phyloP scores from a whole-genome alignment of 306 rosid species.

The Boehmeria nivea region DNA sequence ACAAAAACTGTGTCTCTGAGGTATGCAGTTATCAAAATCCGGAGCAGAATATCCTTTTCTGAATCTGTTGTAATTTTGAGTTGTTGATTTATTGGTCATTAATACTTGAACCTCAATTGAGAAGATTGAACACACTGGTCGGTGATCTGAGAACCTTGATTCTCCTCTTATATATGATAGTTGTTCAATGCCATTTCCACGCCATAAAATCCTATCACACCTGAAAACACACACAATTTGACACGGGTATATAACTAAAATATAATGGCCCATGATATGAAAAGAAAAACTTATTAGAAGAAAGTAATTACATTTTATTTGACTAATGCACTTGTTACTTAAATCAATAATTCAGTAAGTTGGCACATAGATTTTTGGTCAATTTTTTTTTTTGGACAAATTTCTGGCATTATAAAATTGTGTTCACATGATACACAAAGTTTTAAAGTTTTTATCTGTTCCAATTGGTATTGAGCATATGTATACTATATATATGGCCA shows the following conservation, averaged over 20 bases:
- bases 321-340: too few relatives aligned
- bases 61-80: conserved; percentile 48
- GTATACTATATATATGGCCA: too few relatives aligned
- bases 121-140: conserved; percentile 75
- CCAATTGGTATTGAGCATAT: too few relatives aligned
- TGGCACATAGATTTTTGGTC: too few relatives aligned
- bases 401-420: too few relatives aligned
- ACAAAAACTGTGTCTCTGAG: conserved; percentile 76
- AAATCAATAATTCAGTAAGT: too few relatives aligned
- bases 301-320: too few relatives aligned
- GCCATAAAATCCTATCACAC: conserved; percentile 89
- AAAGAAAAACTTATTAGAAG: too few relatives aligned
- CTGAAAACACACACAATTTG: conserved; percentile 68
- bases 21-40: conserved; percentile 60
- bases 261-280: conserved; percentile 49
- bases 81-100: neutral
- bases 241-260: too few relatives aligned
- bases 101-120: conserved; percentile 75
- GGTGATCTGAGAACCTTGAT: conserved; percentile 64
- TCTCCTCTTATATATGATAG: conserved; percentile 59
- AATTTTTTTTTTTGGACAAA: too few relatives aligned
- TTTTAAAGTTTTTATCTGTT: too few relatives aligned
- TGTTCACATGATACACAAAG: too few relatives aligned
- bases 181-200: conserved; percentile 79
- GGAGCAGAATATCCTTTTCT: conserved; percentile 63